Evolutionary conservation across 192 early-diverging fungal species (phyloP), one percentile per base, ranked within the genome.

Genomic region (Mortierella antarctica): DNA sequence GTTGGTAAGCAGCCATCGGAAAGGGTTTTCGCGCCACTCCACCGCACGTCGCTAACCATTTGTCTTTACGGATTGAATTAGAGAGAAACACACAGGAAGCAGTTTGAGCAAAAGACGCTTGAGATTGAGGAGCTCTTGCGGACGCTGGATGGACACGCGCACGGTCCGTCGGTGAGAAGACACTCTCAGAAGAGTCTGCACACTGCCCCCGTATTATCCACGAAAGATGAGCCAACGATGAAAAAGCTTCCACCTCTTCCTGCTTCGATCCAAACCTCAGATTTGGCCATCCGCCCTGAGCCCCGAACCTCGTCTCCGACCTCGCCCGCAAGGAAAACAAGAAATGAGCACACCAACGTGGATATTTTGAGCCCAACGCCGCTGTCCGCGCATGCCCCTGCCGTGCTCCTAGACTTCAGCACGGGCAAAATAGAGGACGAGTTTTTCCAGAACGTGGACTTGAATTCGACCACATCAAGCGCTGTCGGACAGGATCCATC

Each of bases 11-110:
- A 31, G 31, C 31, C 31, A 31, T 31, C 3, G 31, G 31, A 31
- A 31, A 3, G 31, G 1, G 1, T 31, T 31, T 31, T 31, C 31
- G 31, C 31, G 31, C 31, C 31, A 31, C 31, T 31, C 3, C 31
- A 31, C 31, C 31, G 31, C 31, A 31, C 31, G 31, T 31, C 1
- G 31, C 31, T 31, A 31, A 31, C 31, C 31, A 3, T 31, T 31
- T 48, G 10, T 17, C 50, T 23, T 10, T 14, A 40, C 41, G 14
- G 13, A 66, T 18, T 40, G 12, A 4, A 3, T 15, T 74, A 89
- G 87, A 85, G 82, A 39, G 87, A 89, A 18, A 85, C 86, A 3
- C 83, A 88, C 12, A 78, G 69, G 46, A 86, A 88, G 13, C 88
- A 89, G 64, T 78, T 88, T n/a, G 87, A 87, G 44, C 68, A 73